Evolutionary conservation across 2,329 filamentous ascomycete species (phyloP).

Genomic region (Cercospora canescens): DNA sequence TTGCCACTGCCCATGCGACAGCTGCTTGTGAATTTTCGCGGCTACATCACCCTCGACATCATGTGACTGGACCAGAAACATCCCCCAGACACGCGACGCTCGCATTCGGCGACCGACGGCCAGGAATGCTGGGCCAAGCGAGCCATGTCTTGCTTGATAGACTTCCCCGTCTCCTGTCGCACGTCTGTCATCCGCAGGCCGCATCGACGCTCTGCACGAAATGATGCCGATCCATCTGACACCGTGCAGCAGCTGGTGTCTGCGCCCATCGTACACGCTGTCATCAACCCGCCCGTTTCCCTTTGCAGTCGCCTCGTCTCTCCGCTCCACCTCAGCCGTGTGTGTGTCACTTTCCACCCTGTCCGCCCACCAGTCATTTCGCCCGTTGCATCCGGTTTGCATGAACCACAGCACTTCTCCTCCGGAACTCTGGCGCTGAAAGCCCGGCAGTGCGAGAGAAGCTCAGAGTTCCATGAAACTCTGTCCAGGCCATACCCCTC

Average conservation of each 20-base stretch:
- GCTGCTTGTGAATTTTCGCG: not conserved
- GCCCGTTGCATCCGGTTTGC: slow-evolving; percentile 3
- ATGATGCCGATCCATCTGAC: not conserved
- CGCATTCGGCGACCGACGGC: not conserved
- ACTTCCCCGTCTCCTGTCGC: slow-evolving; percentile 3
- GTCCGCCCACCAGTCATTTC: not conserved
- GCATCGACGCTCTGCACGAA: not conserved
- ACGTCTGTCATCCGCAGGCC: not conserved
- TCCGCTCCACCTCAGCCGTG: not conserved
- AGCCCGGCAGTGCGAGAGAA: not conserved
- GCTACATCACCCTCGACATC: not conserved
- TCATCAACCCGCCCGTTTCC: not conserved
- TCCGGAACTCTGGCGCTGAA: not conserved
- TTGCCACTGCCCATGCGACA: not conserved
- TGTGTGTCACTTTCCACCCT: not conserved
- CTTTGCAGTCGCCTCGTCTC: not conserved
- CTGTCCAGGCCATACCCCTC: not conserved
- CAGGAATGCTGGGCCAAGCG: not conserved
- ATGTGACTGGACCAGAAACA: not conserved
- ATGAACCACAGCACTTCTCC: not conserved
- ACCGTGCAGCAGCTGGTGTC: not conserved
- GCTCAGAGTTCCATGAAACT: slow-evolving; percentile 7
- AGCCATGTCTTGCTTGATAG: not conserved
- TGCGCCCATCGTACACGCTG: not conserved
- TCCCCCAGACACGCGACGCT: not conserved